Base-by-base conservation (phyloP, 352 stramenopile genomes). In the Globisporangium middletonii region DNA sequence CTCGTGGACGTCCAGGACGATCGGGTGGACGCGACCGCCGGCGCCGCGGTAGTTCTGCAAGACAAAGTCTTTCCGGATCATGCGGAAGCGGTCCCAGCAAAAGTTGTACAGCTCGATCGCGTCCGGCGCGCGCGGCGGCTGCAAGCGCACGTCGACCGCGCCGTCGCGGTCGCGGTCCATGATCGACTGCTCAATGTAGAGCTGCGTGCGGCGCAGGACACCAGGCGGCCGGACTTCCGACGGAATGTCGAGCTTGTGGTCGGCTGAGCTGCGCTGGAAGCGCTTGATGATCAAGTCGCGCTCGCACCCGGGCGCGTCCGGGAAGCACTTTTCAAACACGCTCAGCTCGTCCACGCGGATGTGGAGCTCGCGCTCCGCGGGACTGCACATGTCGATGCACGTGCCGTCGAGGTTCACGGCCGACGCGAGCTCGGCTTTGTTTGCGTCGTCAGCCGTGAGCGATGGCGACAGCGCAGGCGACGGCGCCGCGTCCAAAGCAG, bases 21-120 rank as follows among this genome's bases (percentile, higher is more conserved):
- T 92, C 8, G 89, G 90, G 59, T 98, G 89, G 23, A 95, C 95
- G 48, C 90, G 87, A 18, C 95, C 95, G 16, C 94, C 93, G 38
- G 80, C 83, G 30, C 86, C 95, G 45, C 95, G 92, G 59, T 98
- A 98, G 69, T 98, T 98, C 62, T 98, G 94, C 12, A 98, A 71
- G 27, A 97, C 93, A 51, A 98, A 98, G 60, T 98, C 95, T 59
- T 98, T 98, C 43, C 93, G 88, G 62, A 98, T 94, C 93, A 98
- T 98, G 38, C 94, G 83, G 52, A 89, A 97, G 9, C 95, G 79
- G 71, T 98, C 91, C 94, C 94, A 98, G 55, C 97, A 97, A 52
- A 98, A 98, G 54, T 98, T 95, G 79, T 98, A 98, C n/a, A 98
- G 72, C 68, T 94, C 86, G 28, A 95, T 91, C 11, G 79, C 50